A percentile compares a stretch with the other conserved stretches of the same genome.
phyloP scores from a whole-genome alignment of 1,284 basidiomycete species.

The Cutaneotrichosporon cutaneum region DNA sequence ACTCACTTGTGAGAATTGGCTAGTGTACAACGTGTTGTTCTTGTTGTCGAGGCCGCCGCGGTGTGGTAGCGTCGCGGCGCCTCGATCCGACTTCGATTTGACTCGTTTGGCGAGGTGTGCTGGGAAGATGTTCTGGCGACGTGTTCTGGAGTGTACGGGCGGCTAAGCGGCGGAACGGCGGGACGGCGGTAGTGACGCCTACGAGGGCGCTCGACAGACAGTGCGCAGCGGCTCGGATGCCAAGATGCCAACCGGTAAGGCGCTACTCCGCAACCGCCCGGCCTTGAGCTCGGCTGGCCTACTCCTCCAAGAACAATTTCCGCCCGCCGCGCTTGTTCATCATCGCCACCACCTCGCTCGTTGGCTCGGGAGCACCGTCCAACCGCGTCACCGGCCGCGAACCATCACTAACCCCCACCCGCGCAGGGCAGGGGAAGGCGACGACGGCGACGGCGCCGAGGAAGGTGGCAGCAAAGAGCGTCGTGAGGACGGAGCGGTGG shows the following conservation, averaged over 20 bases:
- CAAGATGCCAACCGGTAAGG: neutral
- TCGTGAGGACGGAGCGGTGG: slow-evolving; percentile 51
- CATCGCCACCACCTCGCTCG: slow-evolving; percentile 47
- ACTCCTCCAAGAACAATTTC: slow-evolving; percentile 48
- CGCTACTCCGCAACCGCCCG: too few relatives aligned
- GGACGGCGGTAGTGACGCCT: neutral
- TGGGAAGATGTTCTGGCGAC: neutral
- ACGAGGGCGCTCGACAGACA: neutral
- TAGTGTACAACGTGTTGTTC: neutral
- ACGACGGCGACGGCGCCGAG: slow-evolving; percentile 52
- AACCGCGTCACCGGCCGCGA: slow-evolving; percentile 1
- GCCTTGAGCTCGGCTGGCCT: too few relatives aligned
- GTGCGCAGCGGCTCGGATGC: neutral
- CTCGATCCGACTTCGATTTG: neutral
- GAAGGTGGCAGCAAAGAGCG: slow-evolving; percentile 52
- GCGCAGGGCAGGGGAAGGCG: slow-evolving; percentile 52
- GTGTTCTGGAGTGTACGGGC: neutral
- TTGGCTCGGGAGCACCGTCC: slow-evolving; percentile 5
- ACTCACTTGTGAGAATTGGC: neutral
- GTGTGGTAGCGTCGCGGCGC: too few relatives aligned
- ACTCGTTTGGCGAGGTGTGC: neutral
- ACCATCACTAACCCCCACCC: slow-evolving; percentile 10
- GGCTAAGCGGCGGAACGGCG: neutral
- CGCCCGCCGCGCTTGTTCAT: slow-evolving; percentile 49
- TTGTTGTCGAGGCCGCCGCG: neutral